Evolutionary conservation across 495 filamentous ascomycete genomes (phyloP), one percentile per base, ranked within the genome.

Genomic region (Aspergillus nanangensis): DNA sequence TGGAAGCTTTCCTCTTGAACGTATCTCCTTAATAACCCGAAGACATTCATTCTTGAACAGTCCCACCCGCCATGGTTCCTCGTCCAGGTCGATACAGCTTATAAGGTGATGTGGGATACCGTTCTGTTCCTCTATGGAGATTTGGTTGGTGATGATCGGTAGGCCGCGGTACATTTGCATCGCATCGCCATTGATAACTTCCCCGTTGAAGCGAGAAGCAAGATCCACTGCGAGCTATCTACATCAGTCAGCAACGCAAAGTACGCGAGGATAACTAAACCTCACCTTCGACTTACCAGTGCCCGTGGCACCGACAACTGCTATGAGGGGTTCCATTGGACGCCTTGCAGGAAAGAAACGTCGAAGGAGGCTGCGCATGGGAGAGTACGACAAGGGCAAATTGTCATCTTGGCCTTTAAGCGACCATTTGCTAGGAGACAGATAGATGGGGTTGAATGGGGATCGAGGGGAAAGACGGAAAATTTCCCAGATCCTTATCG

Each of bases 141-240:
- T 82, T 59, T 97, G 92, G 65, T 99, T 99, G 14, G 94, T 99
- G 44, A 96, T 91, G 51, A 97, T 86, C 1, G 93, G 90, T 15
- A 99, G 72, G 8, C 91, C 94, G 25, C 80, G 73, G 57, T 99
- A 99, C 77, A 99, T 84, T 62, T 97, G 94, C 88, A 99, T 93
- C n/a, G 93, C 93, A 70, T 99, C 94, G 40, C 87, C 90, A 60
- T 99, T 99, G 72, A 99, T 88, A 42, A 99, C 79, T 67, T 99
- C 94, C 52, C 94, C 94, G 64, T 95, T 86, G 67, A 87, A 91
- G 25, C 75, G 77, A 27, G 74, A 72, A 3, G 94, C 93, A 22
- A 99, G 62, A 37, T 95, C 87, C 8, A 99, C 87, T 41, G 94
- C 94, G 51, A 99, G 86, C 92, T 97, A 60, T 57, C 69, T 71